phyloP scores from a whole-genome alignment of 2,329 filamentous ascomycete genomes.

The Botrytis hyacinthi region DNA sequence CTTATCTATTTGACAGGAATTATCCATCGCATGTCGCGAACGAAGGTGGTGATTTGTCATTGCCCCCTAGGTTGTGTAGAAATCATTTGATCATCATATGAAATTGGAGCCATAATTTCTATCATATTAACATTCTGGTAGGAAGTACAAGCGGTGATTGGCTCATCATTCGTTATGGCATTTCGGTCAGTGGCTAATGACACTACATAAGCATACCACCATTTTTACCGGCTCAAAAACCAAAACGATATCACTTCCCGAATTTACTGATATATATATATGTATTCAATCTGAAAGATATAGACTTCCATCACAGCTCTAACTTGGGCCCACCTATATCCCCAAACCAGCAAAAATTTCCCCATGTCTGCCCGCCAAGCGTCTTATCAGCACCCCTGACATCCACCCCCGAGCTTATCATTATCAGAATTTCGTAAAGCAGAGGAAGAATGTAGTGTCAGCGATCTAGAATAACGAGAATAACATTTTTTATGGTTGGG shows the following conservation, averaged over 20 bases:
- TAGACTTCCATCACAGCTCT: neutral
- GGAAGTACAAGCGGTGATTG: neutral
- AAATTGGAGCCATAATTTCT: neutral
- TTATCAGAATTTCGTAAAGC: neutral
- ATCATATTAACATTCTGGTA: neutral
- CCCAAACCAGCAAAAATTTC: conserved; percentile 1
- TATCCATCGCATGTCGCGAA: neutral
- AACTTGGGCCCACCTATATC: neutral
- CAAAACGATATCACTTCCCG: neutral
- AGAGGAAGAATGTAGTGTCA: neutral
- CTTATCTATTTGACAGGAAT: neutral
- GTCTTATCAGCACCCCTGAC: neutral
- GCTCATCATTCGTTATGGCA: neutral
- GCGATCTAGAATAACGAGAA: neutral
- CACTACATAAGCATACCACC: neutral
- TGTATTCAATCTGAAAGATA: neutral
- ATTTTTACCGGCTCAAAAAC: neutral
- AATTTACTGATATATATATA: neutral
- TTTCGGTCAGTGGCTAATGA: neutral
- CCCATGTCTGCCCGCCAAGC: neutral
- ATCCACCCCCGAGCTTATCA: neutral
- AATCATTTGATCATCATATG: neutral
- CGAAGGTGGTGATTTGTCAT: no score
- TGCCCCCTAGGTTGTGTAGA: neutral
- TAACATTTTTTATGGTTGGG: neutral